Evolutionary conservation across 2,329 filamentous ascomycete genomes (phyloP).

Genomic region (Elsinoe perseae): DNA sequence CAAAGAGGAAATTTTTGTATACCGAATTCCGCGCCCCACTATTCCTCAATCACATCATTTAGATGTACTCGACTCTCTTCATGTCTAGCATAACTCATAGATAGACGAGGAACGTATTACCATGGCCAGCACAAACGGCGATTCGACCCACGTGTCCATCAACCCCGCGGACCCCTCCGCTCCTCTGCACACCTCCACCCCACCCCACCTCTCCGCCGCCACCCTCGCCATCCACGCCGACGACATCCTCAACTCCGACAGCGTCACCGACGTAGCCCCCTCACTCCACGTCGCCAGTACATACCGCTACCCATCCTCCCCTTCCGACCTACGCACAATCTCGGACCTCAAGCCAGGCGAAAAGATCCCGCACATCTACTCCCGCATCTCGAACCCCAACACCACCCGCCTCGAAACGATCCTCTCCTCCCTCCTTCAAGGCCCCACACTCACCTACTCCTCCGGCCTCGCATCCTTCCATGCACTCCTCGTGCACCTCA

Average conservation of each 20-base stretch:
- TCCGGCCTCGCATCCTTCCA: constrained; percentile 86
- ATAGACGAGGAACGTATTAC: background rate
- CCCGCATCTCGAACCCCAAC: constrained; percentile 68
- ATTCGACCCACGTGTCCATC: background rate
- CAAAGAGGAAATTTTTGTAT: constrained; percentile 2
- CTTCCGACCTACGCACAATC: constrained; percentile 52
- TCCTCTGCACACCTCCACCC: background rate
- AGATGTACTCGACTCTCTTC: no score
- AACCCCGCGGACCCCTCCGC: background rate
- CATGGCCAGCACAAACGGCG: background rate
- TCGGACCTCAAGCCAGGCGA: constrained; percentile 35
- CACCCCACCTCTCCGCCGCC: constrained; percentile 23
- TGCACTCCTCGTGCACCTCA: constrained; percentile 72
- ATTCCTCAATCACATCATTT: no score
- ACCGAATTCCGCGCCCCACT: no score
- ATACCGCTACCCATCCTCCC: constrained; percentile 70
- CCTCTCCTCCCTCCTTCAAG: constrained; percentile 64
- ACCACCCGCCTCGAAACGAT: constrained; percentile 78
- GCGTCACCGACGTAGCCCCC: constrained; percentile 67
- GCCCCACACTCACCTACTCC: constrained; percentile 65
- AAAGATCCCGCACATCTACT: constrained; percentile 69
- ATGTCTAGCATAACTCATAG: no score
- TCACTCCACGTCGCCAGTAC: constrained; percentile 87
- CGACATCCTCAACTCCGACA: constrained; percentile 28
- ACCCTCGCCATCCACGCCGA: constrained; percentile 31